Evolutionary conservation across 345 rosid species (phyloP), one percentile per base, ranked within the genome.

Genomic region (Zanthoxylum bungeanum): DNA sequence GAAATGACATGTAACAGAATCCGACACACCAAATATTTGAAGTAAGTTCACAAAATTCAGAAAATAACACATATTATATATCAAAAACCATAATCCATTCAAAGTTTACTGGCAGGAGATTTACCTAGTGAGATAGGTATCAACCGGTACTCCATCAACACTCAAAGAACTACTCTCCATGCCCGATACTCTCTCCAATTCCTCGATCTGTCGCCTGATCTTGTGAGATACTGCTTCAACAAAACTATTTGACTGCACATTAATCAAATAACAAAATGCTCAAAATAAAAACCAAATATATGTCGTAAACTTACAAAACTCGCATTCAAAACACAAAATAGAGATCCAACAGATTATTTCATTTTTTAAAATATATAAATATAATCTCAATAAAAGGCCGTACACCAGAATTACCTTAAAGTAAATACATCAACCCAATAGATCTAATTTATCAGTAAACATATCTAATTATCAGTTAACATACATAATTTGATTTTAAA

Each of bases 141-240:
- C 99, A 79, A 96, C 93, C 5, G 98, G 97, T 37, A 93, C 91
- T 60, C 98, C 98, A 85, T 93, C 97, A 63, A 96, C 99, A 2
- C 93, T 85, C 60, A 96, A 81, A 52, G 97, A 86, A 80, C 77
- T 88, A 83, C 88, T 90, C 90, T 91, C 99, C 12, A 79, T 83
- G 69, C 89, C 89, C 3, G 98, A 88, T 3, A 85, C 86, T 83
- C 89, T 91, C 88, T 96, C 97, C 84, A 96, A 66, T 64, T 96
- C 99, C 83, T 93, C 99, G 66, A 96, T 93, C 90, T 96, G 99
- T 64, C 99, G 85, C 88, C 91, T 91, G 85, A 90, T 91, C 91
- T 96, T 96, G 73, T 86, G 98, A 7, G 93, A 87, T 27, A 91
- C 98, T 62, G 95, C 97, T 82, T 96, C 99, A 42, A 96, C 83